Evolutionary conservation across 108 stramenopile species (phyloP), one percentile per base, ranked within the genome.

Genomic region (Cylindrotheca closterium): DNA sequence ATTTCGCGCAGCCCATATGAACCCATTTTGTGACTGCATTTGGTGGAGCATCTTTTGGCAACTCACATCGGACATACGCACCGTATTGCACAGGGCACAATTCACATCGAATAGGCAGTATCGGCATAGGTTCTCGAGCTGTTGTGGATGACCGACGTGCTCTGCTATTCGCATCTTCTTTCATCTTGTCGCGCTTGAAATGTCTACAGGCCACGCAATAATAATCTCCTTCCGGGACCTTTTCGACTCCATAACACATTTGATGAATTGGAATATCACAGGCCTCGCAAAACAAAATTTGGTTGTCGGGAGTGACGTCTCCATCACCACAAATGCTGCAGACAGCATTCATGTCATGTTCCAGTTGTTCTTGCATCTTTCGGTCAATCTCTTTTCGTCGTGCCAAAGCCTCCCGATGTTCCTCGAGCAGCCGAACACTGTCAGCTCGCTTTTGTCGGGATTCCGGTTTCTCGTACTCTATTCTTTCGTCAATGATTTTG

Each of bases 231-330:
- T 79, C 88, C 0, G 94, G 94, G 21, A 96, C 79, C 65, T 63
- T 63, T 54, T 88, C 87, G 54, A 96, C 82, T 0, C 89, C 91
- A 71, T 96, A 96, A 67, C 94, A 96, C 10, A 67, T 51, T 70
- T 96, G 94, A 51, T 96, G 94, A 26, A 96, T 84, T 21, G 91
- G 81, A 0, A 91, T 88, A 73, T 96, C 84, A 69, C 94, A 96
- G 8, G 87, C 73, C 45, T 96, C 94, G 49, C 94, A 96, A 65
- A 96, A 96, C 1, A 96, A 63, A 61, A 96, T 96, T 71, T 91
- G 90, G 61, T 96, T 95, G 8, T 95, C 86, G 7, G 82, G 84
- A 0, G 86, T 86, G 18, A 91, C 88, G 70, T 95, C 93, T 19
- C 93, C 93, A 68, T 95, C 93, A 32, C 74, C 68, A 63, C 93